phyloP scores from a whole-genome alignment of 208 protist species.

The Trichomonas vaginalis region DNA sequence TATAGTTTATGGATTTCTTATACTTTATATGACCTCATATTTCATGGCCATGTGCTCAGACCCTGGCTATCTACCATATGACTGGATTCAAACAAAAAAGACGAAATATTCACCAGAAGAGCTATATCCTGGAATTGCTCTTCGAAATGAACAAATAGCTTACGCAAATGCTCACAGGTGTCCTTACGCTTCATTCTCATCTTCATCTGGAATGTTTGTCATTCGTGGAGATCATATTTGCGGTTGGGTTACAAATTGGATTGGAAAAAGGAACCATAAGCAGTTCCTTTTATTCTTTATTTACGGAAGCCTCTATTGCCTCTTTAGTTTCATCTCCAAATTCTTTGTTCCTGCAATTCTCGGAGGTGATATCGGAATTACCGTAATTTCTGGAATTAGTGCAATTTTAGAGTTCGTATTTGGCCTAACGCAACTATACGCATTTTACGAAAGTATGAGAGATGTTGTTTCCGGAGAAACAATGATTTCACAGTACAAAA shows the following conservation, averaged over 20 bases:
- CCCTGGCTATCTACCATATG: not conserved
- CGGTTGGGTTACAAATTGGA: conserved; percentile 7
- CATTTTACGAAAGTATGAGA: not conserved
- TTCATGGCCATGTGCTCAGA: not conserved
- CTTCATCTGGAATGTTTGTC: not conserved
- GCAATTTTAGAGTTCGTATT: not conserved
- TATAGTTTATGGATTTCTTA: not conserved
- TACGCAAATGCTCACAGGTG: not conserved
- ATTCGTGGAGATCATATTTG: not conserved
- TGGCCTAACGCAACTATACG: not conserved
- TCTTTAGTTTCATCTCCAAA: not conserved
- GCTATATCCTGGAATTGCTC: not conserved
- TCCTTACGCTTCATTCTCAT: not conserved
- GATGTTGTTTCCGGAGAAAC: not conserved
- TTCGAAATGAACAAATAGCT: not conserved
- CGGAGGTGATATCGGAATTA: not conserved
- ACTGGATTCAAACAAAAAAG: not conserved
- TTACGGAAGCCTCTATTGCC: not conserved
- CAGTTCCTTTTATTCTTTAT: not conserved
- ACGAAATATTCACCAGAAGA: not conserved
- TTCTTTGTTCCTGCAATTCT: not conserved
- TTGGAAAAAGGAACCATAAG: conserved; percentile 5
- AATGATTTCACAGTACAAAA: not conserved
- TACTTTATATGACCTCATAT: not conserved
- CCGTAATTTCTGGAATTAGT: too few relatives aligned